Percentiles rank a stretch among this genome's conserved stretches.
Evolutionary conservation across 495 filamentous ascomycete species (phyloP).

Genomic region (Penicillium verhagenii): DNA sequence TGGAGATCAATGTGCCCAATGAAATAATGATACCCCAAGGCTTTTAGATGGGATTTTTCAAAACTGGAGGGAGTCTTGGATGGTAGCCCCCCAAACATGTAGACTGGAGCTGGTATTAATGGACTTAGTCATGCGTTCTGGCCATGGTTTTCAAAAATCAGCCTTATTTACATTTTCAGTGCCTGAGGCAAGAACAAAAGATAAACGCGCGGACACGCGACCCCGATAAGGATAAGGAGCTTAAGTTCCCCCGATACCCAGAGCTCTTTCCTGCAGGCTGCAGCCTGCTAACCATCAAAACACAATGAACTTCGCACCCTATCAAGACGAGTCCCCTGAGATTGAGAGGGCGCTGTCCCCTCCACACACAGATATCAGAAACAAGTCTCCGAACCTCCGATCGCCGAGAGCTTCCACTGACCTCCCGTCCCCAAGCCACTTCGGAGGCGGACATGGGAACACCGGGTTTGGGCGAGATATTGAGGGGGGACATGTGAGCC

Average conservation of each 20-base stretch:
- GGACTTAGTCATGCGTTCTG: too few species aligned
- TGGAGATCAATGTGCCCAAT: conserved; percentile 14
- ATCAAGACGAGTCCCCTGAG: conserved; percentile 86
- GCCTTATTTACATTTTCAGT: background rate
- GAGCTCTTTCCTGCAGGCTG: too few species aligned
- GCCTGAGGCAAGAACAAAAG: conserved; percentile 17
- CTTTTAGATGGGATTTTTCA: too few species aligned
- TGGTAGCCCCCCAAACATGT: too few species aligned
- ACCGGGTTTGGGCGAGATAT: conserved; percentile 38
- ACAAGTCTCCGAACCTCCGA: conserved; percentile 49
- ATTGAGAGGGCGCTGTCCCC: conserved; percentile 70
- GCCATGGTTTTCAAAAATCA: conserved; percentile 4
- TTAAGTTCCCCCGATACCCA: background rate
- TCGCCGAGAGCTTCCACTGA: conserved; percentile 41
- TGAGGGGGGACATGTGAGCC: conserved; percentile 60
- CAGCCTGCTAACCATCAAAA: conserved; percentile 4
- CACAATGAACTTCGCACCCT: conserved; percentile 90
- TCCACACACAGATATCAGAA: conserved; percentile 46
- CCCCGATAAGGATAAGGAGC: conserved; percentile 28
- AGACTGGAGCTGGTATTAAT: too few species aligned
- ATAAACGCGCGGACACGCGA: conserved; percentile 14
- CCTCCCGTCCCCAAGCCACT: conserved; percentile 44
- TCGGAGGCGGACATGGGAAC: conserved; percentile 35
- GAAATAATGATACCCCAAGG: conserved; percentile 26
- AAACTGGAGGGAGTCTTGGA: too few species aligned